These are phyloP conservation scores for Botrytis cinerea DNA, from an alignment of 2,329 filamentous ascomycete genomes.

Conservation along the genomic window DNA sequence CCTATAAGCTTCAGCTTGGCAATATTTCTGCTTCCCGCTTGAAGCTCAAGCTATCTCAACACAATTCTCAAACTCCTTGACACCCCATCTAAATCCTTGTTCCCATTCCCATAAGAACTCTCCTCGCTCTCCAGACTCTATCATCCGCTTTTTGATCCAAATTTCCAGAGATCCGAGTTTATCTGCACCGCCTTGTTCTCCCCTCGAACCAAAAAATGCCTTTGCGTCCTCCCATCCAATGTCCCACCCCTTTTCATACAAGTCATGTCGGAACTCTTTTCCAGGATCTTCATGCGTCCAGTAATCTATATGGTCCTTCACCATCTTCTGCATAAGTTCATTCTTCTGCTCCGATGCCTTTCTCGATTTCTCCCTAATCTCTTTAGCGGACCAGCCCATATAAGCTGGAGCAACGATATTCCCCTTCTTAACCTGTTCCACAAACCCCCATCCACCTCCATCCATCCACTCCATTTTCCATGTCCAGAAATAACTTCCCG, in stretches of 20 bases:
- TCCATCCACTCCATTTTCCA: slow-evolving; percentile 61
- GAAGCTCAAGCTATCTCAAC: slow-evolving; percentile 26
- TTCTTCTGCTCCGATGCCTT: slow-evolving; percentile 46
- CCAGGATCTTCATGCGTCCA: slow-evolving; percentile 51
- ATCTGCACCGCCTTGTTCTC: slow-evolving; percentile 47
- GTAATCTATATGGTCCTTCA: slow-evolving; percentile 50
- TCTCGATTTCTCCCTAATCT: slow-evolving; percentile 44
- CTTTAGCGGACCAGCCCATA: slow-evolving; percentile 43
- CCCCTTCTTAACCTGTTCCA: slow-evolving; percentile 50
- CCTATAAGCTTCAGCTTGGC: no score
- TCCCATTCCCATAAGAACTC: slow-evolving; percentile 47
- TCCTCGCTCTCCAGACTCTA: slow-evolving; percentile 52
- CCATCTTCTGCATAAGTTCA: slow-evolving; percentile 43
- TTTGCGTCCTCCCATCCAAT: slow-evolving; percentile 57
- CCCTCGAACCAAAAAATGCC: slow-evolving; percentile 51
- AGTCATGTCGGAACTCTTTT: slow-evolving; percentile 52
- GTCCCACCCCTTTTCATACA: slow-evolving; percentile 57
- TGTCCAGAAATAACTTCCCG: slow-evolving; percentile 61
- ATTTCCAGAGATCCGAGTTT: slow-evolving; percentile 58
- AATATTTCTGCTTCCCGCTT: neutral
- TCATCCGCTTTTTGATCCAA: slow-evolving; percentile 58
- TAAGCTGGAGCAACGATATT: slow-evolving; percentile 47
- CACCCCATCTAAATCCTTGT: slow-evolving; percentile 44
- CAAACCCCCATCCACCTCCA: slow-evolving; percentile 63
- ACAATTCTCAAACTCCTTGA: slow-evolving; percentile 40